Evolutionary conservation across 805 yeast species (phyloP).

Genomic region (Wickerhamiella dianesei): DNA sequence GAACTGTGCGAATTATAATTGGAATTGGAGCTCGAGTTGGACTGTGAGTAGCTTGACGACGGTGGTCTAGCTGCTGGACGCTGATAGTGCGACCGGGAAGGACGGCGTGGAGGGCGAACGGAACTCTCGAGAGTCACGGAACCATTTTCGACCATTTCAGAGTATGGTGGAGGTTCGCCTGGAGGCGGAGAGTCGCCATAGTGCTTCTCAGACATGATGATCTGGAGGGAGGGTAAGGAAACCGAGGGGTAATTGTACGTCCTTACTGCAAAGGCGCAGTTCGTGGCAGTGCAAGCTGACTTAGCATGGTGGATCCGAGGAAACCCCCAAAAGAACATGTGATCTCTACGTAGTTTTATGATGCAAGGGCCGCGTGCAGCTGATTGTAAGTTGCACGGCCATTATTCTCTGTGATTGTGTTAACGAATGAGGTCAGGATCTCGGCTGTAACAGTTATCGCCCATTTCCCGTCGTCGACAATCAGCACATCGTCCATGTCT

Average conservation of each 20-base stretch:
- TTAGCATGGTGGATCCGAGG: too few relatives aligned
- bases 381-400: conserved; percentile 7
- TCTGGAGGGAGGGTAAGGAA: background rate
- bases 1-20: too few relatives aligned
- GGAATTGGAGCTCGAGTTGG: background rate
- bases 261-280: too few relatives aligned
- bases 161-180: background rate
- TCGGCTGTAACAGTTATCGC: conserved; percentile 11
- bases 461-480: conserved; percentile 14
- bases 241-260: too few relatives aligned
- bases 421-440: conserved; percentile 1
- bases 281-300: background rate
- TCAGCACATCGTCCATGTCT: conserved; percentile 10
- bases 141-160: background rate
- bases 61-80: background rate
- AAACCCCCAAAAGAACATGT: too few relatives aligned
- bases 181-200: background rate
- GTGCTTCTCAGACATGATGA: background rate
- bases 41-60: background rate
- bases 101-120: background rate
- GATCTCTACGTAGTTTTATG: too few relatives aligned
- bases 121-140: background rate
- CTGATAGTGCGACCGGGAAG: background rate
- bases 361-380: background rate
- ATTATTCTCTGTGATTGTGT: conserved; percentile 1